These are phyloP conservation scores for Nowakowskiella sp. DNA, from an alignment of 192 early-diverging fungal genomes.

Conservation along the genomic window DNA sequence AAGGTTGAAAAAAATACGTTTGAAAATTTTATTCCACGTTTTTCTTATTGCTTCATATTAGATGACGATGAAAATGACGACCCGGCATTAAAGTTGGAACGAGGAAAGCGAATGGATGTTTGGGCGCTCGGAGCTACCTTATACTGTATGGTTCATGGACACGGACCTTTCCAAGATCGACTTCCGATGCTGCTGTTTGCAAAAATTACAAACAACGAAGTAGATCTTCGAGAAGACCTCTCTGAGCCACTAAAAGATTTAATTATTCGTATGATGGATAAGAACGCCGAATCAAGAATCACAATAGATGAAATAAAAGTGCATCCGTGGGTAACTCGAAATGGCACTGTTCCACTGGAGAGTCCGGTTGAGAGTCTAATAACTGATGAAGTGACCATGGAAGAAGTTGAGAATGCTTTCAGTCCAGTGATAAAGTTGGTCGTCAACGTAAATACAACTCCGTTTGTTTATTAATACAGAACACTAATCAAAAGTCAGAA, in stretches of 20 bases:
- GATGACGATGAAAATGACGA: neutral
- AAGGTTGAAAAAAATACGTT: constrained; percentile 30
- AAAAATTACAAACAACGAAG: constrained; percentile 31
- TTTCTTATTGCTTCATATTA: neutral
- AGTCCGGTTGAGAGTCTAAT: constrained; percentile 38
- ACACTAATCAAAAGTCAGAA: too few relatives aligned
- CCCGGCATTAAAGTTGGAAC: neutral
- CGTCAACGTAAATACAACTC: constrained; percentile 25
- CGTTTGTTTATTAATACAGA: too few relatives aligned
- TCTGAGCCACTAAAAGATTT: constrained; percentile 22
- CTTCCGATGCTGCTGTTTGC: constrained; percentile 26
- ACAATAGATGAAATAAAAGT: constrained; percentile 26
- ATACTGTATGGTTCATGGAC: constrained; percentile 49
- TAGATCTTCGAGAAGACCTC: constrained; percentile 16
- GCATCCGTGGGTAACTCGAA: constrained; percentile 36
- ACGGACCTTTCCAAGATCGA: constrained; percentile 41
- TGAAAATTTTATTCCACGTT: neutral
- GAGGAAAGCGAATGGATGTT: constrained; percentile 44
- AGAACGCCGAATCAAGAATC: constrained; percentile 30
- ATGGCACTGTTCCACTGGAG: constrained; percentile 27
- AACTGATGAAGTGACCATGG: constrained; percentile 36
- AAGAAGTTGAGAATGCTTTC: constrained; percentile 44
- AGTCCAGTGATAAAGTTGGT: constrained; percentile 31
- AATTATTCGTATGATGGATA: constrained; percentile 33
- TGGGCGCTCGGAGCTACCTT: constrained; percentile 55